Percentiles rank a stretch among this genome's conserved stretches.
Conservation (phyloP, 1,139 yeast genomes). For the Pichia sp. region DNA sequence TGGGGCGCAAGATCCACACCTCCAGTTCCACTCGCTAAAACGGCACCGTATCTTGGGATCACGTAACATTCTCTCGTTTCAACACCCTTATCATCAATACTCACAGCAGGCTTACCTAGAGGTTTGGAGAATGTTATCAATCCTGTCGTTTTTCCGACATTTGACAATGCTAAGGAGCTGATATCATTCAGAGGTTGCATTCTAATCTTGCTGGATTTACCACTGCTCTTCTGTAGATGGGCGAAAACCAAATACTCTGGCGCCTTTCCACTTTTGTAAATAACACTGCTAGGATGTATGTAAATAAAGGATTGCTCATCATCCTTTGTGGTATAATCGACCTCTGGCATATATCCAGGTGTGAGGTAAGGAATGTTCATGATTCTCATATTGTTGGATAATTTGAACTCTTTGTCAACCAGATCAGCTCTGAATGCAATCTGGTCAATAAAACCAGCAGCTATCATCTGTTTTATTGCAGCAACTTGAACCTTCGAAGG, state of each 20-base stretch:
- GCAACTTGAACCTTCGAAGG: conserved; percentile 66
- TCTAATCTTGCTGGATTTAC: conserved; percentile 39
- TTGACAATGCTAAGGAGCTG: conserved; percentile 66
- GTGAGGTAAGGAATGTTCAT: conserved; percentile 70
- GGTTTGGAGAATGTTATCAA: conserved; percentile 85
- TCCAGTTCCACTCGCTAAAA: conserved; percentile 67
- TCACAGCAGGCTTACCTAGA: conserved; percentile 68
- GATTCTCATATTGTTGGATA: conserved; percentile 53
- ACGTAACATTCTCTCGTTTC: conserved; percentile 81
- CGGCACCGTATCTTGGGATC: conserved; percentile 84
- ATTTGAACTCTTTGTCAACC: conserved; percentile 53
- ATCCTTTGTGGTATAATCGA: conserved; percentile 20
- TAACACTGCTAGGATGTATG: conserved; percentile 71
- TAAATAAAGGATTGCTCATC: conserved; percentile 51
- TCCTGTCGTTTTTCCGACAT: conserved; percentile 67
- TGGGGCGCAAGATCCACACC: conserved; percentile 93
- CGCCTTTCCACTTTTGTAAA: conserved; percentile 47
- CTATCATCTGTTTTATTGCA: conserved; percentile 83
- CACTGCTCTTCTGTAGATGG: conserved; percentile 38
- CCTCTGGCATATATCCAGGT: conserved; percentile 32
- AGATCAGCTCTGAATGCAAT: conserved; percentile 80
- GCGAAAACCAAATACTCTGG: conserved; percentile 73
- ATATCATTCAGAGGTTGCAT: conserved; percentile 75
- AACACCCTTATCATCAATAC: conserved; percentile 21
- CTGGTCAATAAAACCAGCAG: conserved; percentile 91